Conservation (phyloP, 768 basidiomycete species). For the Cubamyces sp. region DNA sequence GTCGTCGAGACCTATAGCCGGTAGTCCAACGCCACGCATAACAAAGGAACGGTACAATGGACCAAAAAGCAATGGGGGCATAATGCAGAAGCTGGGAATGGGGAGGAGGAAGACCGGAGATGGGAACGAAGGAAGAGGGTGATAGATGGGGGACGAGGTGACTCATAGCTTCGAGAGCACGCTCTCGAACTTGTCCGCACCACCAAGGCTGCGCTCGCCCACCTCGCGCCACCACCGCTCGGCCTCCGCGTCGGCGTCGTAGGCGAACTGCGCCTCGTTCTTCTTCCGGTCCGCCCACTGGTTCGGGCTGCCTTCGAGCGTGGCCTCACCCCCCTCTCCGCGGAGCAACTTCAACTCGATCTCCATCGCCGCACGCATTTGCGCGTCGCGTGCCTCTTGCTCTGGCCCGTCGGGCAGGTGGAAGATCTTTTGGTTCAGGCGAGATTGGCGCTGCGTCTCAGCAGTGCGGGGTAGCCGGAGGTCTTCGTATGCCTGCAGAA, state of each 20-base stretch:
- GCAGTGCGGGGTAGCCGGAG: slow-evolving; percentile 56
- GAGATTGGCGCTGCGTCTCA: slow-evolving; percentile 51
- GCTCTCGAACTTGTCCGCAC: background rate
- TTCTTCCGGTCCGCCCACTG: slow-evolving; percentile 62
- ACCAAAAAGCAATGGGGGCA: no score
- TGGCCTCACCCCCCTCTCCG: slow-evolving; percentile 17
- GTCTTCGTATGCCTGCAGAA: slow-evolving; percentile 55
- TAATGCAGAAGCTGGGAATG: no score
- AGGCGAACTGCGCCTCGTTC: slow-evolving; percentile 51
- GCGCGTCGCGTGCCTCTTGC: slow-evolving; percentile 52
- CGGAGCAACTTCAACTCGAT: slow-evolving; percentile 36
- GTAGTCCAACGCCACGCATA: no score
- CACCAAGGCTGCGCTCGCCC: slow-evolving; percentile 30
- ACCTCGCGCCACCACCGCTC: slow-evolving; percentile 52
- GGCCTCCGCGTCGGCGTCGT: slow-evolving; percentile 56
- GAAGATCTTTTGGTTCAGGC: slow-evolving; percentile 56
- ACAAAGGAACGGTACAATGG: no score
- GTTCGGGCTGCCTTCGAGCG: slow-evolving; percentile 48
- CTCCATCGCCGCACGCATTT: slow-evolving; percentile 55
- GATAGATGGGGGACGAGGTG: no score
- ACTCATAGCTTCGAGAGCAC: slow-evolving; percentile 8
- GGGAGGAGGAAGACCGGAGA: background rate
- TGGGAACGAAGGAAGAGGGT: background rate
- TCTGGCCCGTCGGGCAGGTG: slow-evolving; percentile 59
- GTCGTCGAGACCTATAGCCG: no score